Evolutionary conservation across 768 basidiomycete genomes (phyloP), one percentile per base, ranked within the genome.

Genomic region (Vararia minispora): DNA sequence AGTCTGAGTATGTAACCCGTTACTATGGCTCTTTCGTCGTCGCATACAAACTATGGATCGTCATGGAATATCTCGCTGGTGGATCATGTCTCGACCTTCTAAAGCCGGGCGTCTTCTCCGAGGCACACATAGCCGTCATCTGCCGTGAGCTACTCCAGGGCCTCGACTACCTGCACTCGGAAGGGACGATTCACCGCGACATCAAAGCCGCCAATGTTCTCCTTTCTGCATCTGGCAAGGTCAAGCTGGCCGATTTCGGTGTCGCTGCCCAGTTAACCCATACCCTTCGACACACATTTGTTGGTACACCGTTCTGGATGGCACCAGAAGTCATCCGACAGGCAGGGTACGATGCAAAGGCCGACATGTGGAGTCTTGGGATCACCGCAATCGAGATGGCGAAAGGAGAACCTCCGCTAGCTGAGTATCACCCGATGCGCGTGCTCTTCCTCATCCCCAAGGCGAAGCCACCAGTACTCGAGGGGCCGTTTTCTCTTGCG

Each of bases 301-400:
- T 99, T 42, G 94, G 90, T 21, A 92, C 90, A 3, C 90, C 90
- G 2, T 92, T 90, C 55, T 94, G 90, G 90, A 94, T 94, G 91
- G 94, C 94, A 3, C 94, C 94, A 2, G 94, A 98, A 58, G 94
- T 98, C 39, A 98, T 98, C 51, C 80, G 89, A 24, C 91, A 97
- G 58, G 84, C 91, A 5, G 94, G 92, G 1, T 98, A 98, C 60
- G 91, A 97, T 54, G 73, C 78, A 2, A 90, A 91, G 59, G 94
- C 94, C 2, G 94, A 98, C 58, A 81, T 98, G 68, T 98, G 94
- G 94, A 91, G 87, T 55, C 64, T 98, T 35, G 94, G 94, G 16
- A 99, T 99, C 57, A 97, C 94, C 1, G 91, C 90, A 38, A 95
- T 97, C 35, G 94, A 97, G 65, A 82, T 99, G 81, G 92, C 94